phyloP scores from a whole-genome alignment of 108 stramenopile species.

The Parietichytrium sp. region DNA sequence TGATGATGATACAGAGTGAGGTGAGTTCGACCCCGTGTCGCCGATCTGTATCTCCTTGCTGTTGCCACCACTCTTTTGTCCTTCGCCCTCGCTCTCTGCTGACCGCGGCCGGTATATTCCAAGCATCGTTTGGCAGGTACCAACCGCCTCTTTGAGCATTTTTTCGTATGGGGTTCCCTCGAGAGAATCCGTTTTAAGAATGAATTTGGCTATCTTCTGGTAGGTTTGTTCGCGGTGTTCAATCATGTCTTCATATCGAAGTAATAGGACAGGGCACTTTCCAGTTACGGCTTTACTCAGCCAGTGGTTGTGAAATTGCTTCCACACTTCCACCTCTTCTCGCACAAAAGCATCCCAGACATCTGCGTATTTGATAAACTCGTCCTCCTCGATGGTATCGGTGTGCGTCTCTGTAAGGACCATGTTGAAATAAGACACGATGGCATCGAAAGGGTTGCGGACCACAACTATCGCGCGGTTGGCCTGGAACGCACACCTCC shows the following conservation, averaged over 20 bases:
- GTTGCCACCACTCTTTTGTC: neutral
- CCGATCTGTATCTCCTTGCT: neutral
- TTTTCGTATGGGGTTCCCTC: neutral
- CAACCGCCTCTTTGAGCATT: neutral
- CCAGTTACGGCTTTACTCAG: neutral
- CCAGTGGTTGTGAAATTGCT: constrained; percentile 14
- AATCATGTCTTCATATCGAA: constrained; percentile 41
- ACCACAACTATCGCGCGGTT: constrained; percentile 76
- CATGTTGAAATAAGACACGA: constrained; percentile 92
- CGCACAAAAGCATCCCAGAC: constrained; percentile 64
- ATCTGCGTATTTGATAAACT: constrained; percentile 63
- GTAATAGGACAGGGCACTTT: neutral
- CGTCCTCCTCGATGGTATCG: constrained; percentile 64
- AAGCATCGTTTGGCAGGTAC: neutral
- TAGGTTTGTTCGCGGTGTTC: neutral
- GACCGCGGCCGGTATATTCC: constrained; percentile 2
- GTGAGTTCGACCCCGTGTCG: neutral
- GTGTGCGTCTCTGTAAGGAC: constrained; percentile 89
- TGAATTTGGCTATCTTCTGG: neutral
- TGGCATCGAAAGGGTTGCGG: constrained; percentile 94
- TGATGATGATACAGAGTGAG: neutral
- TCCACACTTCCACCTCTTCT: constrained; percentile 58
- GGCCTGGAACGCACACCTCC: constrained; percentile 62
- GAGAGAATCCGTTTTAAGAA: neutral
- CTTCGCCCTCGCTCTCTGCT: neutral